Evolutionary conservation across 805 yeast genomes (phyloP).

Genomic region (Sugiyamaella mastotermitis): DNA sequence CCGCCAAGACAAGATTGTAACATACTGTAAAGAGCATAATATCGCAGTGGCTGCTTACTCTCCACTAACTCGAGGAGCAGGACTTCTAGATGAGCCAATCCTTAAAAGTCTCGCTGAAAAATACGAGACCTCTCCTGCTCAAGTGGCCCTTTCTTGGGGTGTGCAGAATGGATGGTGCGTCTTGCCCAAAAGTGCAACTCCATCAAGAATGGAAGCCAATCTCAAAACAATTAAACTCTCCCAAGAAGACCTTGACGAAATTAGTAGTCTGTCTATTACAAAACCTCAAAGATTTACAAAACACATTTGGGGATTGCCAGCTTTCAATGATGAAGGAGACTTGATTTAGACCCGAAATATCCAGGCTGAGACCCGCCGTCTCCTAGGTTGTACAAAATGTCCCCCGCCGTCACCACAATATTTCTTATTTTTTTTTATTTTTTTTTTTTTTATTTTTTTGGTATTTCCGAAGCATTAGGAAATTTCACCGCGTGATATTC

Average conservation of each 20-base stretch:
- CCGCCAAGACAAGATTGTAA: conserved; percentile 53
- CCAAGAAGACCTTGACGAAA: conserved; percentile 35
- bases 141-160: conserved; percentile 58
- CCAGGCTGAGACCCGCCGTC: no score
- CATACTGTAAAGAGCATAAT: conserved; percentile 45
- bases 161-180: conserved; percentile 54
- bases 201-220: conserved; percentile 49
- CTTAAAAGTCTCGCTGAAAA: conserved; percentile 50
- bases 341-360: no score
- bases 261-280: conserved; percentile 24
- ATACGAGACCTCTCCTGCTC: conserved; percentile 47
- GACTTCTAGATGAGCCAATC: conserved; percentile 46
- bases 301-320: no score
- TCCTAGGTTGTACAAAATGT: no score
- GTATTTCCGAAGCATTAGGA: no score
- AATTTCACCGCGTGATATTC: no score
- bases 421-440: no score
- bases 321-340: no score
- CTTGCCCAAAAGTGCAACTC: conserved; percentile 64
- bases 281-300: no score
- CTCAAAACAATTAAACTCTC: conserved; percentile 34
- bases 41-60: conserved; percentile 68
- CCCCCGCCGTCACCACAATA: no score
- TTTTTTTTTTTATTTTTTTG: no score
- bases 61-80: conserved; percentile 53